Base-by-base conservation (phyloP, 345 rosid species). In the Syzygium oleosum region DNA sequence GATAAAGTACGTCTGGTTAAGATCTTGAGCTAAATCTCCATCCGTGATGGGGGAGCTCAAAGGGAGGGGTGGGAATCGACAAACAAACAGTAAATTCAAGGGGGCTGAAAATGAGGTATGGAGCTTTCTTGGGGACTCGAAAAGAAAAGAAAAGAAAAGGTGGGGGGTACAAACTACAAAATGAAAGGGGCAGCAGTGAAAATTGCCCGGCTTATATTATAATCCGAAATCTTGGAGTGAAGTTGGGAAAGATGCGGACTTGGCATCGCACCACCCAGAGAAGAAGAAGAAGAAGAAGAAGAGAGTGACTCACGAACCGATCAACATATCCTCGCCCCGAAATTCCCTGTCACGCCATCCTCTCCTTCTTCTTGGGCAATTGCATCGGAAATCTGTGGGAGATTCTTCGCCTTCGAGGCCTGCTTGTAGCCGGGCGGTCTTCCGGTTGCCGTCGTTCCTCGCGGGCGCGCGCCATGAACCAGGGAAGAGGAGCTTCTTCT, bases 71-170 rank as follows among this genome's bases (percentile, higher is more conserved):
- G 41, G 38, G 46, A 68, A 68, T 34, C 19, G 79, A 34, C 41
- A 68, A 21, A 34, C 22, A 11, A 17, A 68, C 3, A 21, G 46
- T 41, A 19, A 34, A 10, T 19, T 73, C 49, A 34, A 6, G 80
- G 80, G 80, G 80, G 49, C 25, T 19, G 49, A 34, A 73, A 34
- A 34, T 38, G 83, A 73, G 46, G 34, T 43, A 38, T 11, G 10
- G 25, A 9, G 10, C 25, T 19, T 19, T 34, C 38, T 12, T 2
- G 63, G 29, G 63, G 61, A 7, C 5, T 23, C 23, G 23, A 41
- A 0, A 1, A 11, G 1, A 4, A 29, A 68, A 2, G 23, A 7
- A 3, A 9, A 8, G 2, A 2, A 15, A 19, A 21, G 21, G 53
- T 1, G 27, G 38, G 38, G 38, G 38, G 38, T 34, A 34, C 38